phyloP scores from a whole-genome alignment of 228 moss, liverwort and hornwort species.

The Sphagnum fallax region DNA sequence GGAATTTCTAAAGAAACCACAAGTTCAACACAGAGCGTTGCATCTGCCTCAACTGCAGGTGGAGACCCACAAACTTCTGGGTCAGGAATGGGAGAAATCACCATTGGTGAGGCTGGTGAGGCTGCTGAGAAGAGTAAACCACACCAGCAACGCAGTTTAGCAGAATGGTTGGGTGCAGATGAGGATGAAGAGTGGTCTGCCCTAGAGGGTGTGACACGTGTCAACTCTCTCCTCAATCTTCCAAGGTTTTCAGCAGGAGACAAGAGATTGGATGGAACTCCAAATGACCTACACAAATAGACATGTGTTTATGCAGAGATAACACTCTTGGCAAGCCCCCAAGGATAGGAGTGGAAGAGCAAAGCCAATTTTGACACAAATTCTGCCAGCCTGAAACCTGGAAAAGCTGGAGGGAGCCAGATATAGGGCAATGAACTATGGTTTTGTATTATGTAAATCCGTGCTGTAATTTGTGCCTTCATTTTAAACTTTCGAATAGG shows the following conservation, averaged over 20 bases:
- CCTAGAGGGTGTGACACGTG: constrained; percentile 48
- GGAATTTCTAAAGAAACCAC: constrained; percentile 3
- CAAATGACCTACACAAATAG: not conserved
- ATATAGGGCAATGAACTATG: too few species aligned
- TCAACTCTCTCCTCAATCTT: constrained; percentile 45
- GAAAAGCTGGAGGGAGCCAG: too few species aligned
- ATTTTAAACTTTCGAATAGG: too few species aligned
- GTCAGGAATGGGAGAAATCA: constrained; percentile 16
- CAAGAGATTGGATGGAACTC: constrained; percentile 8
- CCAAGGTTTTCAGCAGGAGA: constrained; percentile 32
- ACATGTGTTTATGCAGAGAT: too few species aligned
- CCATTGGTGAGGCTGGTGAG: constrained; percentile 12
- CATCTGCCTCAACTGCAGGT: constrained; percentile 2
- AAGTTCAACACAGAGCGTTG: constrained; percentile 4
- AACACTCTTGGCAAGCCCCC: too few species aligned
- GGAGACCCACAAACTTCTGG: not conserved
- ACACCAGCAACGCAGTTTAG: constrained; percentile 37
- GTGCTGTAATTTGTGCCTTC: too few species aligned
- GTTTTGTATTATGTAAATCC: too few species aligned
- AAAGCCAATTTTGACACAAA: too few species aligned
- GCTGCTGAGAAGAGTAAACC: constrained; percentile 14
- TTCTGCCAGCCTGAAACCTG: too few species aligned
- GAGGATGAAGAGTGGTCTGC: constrained; percentile 47
- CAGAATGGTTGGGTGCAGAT: constrained; percentile 43
- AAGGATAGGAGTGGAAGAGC: too few species aligned